Base-by-base conservation (phyloP, 148 eudicot genomes). In the Camellia lanceoleosa region DNA sequence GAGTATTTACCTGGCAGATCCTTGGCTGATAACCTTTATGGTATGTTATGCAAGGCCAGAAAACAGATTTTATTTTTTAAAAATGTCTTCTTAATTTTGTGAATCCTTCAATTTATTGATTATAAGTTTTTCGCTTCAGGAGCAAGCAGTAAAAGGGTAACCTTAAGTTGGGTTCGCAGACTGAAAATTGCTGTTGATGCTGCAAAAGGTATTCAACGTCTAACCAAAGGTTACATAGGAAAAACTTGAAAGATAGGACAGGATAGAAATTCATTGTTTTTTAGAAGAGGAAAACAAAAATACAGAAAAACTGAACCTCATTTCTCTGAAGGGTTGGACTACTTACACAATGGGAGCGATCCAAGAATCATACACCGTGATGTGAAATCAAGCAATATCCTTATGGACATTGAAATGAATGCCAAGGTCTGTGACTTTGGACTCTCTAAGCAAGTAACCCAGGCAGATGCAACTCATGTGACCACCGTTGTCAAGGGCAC, bases 1-100 rank as follows among this genome's bases (percentile, higher is more conserved):
- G 98, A 93, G 75, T 90, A 88, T 80, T 78, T 93, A 84, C 86
- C 95, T 9, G 92, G 96, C n/a, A 96, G 98, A 85, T 93, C 98
- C 69, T 84, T 92, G 85, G 93, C 98, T 75, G 91, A 89, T 81
- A 90, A 89, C 86, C 91, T 93, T 19, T 92, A 93, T 62, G 98
- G 98, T 93, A 81, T 56, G 81, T 64, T 58, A 63, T 18, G 10
- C 51, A 51, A 61, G 9, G 12, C 11, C 6, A 20, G 59, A 64
- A n/a, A 5, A 47, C 2, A 18, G 18, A 68, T 38, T 19, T 79
- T 59, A 1, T 13, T 69, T 67, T 2, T 5, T 2, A 41, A 67
- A 54, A 66, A 16, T 51, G 18, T 11, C 10, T 73, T 12, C 10
- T 18, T 41, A 19, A 42, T 42, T 59, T 20, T 74, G 38, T 30